phyloP scores from a whole-genome alignment of 2,329 filamentous ascomycete species.

The Remersonia thermophila region DNA sequence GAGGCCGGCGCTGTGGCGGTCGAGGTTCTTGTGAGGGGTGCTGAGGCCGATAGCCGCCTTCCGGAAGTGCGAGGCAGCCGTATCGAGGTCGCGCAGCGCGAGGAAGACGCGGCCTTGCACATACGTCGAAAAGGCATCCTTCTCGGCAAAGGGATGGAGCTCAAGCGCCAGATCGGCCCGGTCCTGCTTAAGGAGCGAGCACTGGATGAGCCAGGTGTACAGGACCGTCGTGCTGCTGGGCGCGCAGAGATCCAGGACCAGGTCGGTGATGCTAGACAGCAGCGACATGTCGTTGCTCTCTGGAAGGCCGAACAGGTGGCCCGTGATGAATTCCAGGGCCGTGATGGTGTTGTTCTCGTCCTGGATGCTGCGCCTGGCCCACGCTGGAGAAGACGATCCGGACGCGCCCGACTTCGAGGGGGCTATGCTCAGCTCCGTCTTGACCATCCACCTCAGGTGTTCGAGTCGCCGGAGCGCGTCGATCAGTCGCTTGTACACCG shows the following conservation, averaged over 20 bases:
- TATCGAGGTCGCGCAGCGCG: conserved; percentile 57
- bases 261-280: conserved; percentile 50
- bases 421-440: conserved; percentile 42
- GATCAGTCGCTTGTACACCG: conserved; percentile 58
- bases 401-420: conserved; percentile 28
- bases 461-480: conserved; percentile 61
- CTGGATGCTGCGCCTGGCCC: conserved; percentile 23
- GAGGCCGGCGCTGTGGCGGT: conserved; percentile 50
- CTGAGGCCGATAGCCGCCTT: conserved; percentile 74
- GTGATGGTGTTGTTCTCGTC: conserved; percentile 41
- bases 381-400: conserved; percentile 19
- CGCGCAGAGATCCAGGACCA: conserved; percentile 54
- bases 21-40: conserved; percentile 31
- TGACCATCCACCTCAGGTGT: conserved; percentile 57
- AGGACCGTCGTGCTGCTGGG: conserved; percentile 54
- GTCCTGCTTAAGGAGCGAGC: conserved; percentile 46
- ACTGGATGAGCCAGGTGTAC: conserved; percentile 48
- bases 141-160: conserved; percentile 42
- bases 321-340: conserved; percentile 46
- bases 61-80: conserved; percentile 65
- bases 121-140: conserved; percentile 59
- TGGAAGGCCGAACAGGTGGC: conserved; percentile 55
- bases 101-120: conserved; percentile 72
- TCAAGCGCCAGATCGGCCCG: conserved; percentile 48
- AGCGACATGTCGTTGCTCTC: conserved; percentile 39